Evolutionary conservation across 345 rosid species (phyloP).

Genomic region (Hypericum androsaemum): DNA sequence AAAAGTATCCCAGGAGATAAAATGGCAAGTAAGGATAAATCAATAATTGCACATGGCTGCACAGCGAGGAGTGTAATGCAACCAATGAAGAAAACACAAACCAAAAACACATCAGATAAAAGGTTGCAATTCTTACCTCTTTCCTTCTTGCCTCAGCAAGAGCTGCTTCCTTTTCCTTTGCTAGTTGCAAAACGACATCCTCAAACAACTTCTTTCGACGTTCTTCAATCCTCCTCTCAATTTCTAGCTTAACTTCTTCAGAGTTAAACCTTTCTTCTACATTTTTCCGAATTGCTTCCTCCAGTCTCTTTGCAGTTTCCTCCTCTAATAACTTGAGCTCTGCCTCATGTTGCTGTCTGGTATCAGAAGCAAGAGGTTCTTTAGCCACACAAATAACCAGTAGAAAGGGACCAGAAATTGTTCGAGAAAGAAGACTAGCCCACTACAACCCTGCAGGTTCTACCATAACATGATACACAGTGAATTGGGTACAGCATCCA

Average conservation of each 20-base stretch:
- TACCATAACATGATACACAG: neutral
- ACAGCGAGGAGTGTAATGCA: too few species aligned
- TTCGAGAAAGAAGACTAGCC: too few species aligned
- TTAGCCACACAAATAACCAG: conserved; percentile 4
- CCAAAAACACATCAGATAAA: neutral
- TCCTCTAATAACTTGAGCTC: conserved; percentile 59
- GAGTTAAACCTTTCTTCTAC: conserved; percentile 61
- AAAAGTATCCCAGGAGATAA: too few species aligned
- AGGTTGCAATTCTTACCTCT: conserved; percentile 36
- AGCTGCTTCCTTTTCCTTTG: conserved; percentile 61
- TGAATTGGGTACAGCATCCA: neutral
- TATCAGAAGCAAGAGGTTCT: conserved; percentile 3
- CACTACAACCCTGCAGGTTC: neutral
- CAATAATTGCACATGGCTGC: too few species aligned
- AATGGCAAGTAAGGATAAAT: too few species aligned
- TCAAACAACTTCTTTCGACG: conserved; percentile 56
- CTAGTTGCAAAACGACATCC: conserved; percentile 48
- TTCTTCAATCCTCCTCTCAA: conserved; percentile 48
- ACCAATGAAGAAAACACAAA: neutral
- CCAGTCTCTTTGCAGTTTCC: conserved; percentile 60
- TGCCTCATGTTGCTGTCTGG: conserved; percentile 56
- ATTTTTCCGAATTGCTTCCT: conserved; percentile 66
- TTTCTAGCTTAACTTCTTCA: conserved; percentile 43
- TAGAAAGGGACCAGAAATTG: too few species aligned
- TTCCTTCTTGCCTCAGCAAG: conserved; percentile 56